Evolutionary conservation across 202 grass and related monocot species (phyloP).

Genomic region (Carex sylvatica): DNA sequence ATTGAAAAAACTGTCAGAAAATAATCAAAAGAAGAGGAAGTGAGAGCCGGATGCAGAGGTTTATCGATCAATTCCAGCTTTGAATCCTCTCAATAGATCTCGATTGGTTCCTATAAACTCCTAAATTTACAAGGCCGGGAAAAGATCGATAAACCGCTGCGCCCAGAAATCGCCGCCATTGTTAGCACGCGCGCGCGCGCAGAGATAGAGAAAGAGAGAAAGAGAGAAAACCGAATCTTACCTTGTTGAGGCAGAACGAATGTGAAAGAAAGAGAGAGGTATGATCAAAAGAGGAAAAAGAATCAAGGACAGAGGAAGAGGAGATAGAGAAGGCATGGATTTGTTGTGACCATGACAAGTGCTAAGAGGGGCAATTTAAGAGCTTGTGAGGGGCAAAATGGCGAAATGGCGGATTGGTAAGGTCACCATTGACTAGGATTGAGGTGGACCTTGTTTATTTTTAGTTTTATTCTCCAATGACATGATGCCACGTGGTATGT

Average conservation of each 20-base stretch:
- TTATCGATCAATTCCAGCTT: constrained; percentile 96
- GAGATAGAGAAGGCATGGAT: not conserved
- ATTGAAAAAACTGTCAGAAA: not conserved
- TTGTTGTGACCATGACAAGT: not conserved
- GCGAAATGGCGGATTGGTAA: not conserved
- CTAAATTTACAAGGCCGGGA: constrained; percentile 61
- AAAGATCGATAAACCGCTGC: constrained; percentile 98
- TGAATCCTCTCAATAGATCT: constrained; percentile 34
- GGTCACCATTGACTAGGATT: constrained; percentile 14
- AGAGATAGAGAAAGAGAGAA: not conserved
- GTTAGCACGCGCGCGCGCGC: not conserved
- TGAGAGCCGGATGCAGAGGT: constrained; percentile 94
- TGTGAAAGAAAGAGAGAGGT: constrained; percentile 4
- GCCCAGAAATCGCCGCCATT: constrained; percentile 54
- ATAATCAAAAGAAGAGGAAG: constrained; percentile 26
- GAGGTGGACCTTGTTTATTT: not conserved
- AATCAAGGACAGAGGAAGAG: constrained; percentile 9
- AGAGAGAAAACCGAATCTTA: not conserved
- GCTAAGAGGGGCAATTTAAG: constrained; percentile 12
- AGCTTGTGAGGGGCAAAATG: not conserved
- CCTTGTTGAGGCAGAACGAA: constrained; percentile 11
- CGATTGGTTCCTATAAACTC: constrained; percentile 19
- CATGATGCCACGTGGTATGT: not conserved
- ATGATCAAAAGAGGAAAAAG: constrained; percentile 5
- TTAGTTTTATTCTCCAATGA: not conserved